Conservation (phyloP, 306 rosid species). For the Lathyrus aphaca region DNA sequence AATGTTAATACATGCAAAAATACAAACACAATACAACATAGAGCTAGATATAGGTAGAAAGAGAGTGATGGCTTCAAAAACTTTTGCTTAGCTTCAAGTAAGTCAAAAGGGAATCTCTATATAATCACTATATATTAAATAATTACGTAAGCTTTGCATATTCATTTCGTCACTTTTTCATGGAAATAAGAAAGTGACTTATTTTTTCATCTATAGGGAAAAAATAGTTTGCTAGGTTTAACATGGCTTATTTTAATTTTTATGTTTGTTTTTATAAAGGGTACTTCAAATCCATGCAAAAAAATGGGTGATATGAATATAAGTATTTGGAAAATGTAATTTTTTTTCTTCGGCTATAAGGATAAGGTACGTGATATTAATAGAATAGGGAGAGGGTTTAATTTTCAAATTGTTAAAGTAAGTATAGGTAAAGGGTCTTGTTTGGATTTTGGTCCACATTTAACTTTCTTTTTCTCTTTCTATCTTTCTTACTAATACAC, state of each 20-base stretch:
- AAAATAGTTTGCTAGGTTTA: neutral
- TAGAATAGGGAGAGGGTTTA: conserved; percentile 26
- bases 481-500: conserved; percentile 34
- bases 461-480: conserved; percentile 3
- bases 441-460: conserved; percentile 46
- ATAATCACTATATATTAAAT: conserved; percentile 2
- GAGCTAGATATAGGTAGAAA: neutral
- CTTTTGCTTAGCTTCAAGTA: conserved; percentile 36
- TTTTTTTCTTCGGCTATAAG: conserved; percentile 27
- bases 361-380: neutral
- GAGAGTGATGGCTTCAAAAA: conserved; percentile 29
- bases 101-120: conserved; percentile 55
- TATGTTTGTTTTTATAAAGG: conserved; percentile 16
- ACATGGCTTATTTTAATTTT: neutral
- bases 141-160: conserved; percentile 61
- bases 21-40: conserved; percentile 36
- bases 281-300: conserved; percentile 43
- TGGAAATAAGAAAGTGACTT: conserved; percentile 26
- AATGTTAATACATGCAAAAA: conserved; percentile 38
- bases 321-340: conserved; percentile 2
- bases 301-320: conserved; percentile 6
- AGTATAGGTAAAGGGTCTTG: conserved; percentile 46
- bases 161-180: conserved; percentile 50
- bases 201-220: conserved; percentile 27
- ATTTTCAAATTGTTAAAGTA: conserved; percentile 42